A percentile compares a stretch with the other conserved stretches of the same genome.
phyloP scores from a whole-genome alignment of 495 filamentous ascomycete genomes.

The Podospora tetraspora region DNA sequence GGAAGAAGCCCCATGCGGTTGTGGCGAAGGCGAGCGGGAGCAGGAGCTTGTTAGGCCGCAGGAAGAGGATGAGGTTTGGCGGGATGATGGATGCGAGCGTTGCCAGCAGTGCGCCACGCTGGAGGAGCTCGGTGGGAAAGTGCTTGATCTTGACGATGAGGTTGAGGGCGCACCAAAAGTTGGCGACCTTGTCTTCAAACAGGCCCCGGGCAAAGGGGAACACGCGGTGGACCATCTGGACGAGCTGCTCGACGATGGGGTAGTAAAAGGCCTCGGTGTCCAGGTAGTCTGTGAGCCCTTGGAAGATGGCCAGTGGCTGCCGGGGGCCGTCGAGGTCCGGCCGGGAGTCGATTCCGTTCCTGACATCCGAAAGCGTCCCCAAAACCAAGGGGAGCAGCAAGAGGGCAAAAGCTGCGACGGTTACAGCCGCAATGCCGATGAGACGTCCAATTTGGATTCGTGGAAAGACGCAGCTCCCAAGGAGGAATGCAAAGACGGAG shows the following conservation, averaged over 20 bases:
- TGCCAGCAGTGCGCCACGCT: conserved; percentile 67
- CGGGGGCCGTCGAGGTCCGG: conserved; percentile 45
- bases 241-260: conserved; percentile 64
- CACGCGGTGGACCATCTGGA: conserved; percentile 79
- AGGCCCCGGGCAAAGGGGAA: conserved; percentile 92
- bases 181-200: conserved; percentile 98
- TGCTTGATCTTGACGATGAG: conserved; percentile 77
- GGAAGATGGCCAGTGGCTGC: conserved; percentile 54
- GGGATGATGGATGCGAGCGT: conserved; percentile 72
- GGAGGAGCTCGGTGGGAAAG: conserved; percentile 61
- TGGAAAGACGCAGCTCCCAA: conserved; percentile 78
- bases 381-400: conserved; percentile 69
- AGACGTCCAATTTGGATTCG: conserved; percentile 63
- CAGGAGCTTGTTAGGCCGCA: conserved; percentile 68
- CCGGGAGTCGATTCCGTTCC: conserved; percentile 45
- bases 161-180: conserved; percentile 92
- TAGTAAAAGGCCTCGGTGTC: conserved; percentile 64
- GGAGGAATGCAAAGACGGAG: conserved; percentile 82
- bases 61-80: conserved; percentile 72
- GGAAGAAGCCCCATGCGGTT: conserved; percentile 92
- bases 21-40: conserved; percentile 73
- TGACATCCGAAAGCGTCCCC: conserved; percentile 56
- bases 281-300: conserved; percentile 52
- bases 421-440: conserved; percentile 66
- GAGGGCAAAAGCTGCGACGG: conserved; percentile 64